phyloP scores from a whole-genome alignment of 371 early-diverging fungal genomes.

The Saksenaea vasiformis region DNA sequence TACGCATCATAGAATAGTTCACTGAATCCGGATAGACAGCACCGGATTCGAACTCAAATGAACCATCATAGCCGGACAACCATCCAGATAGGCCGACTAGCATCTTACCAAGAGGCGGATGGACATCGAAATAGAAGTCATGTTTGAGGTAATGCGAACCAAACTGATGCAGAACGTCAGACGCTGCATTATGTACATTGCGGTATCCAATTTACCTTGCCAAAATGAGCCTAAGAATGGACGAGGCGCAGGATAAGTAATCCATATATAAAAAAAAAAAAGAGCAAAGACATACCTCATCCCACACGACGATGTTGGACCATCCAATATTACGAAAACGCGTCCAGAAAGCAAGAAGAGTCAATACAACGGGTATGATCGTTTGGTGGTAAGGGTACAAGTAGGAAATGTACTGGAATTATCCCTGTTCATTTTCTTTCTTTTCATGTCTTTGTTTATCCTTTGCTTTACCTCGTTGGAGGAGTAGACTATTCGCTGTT shows the following conservation, averaged over 20 bases:
- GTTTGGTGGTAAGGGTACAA: slow-evolving; percentile 53
- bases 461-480: slow-evolving; percentile 37
- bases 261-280: neutral
- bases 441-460: neutral
- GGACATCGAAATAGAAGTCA: slow-evolving; percentile 99
- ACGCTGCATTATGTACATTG: neutral
- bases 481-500: slow-evolving; percentile 24
- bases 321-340: slow-evolving; percentile 80
- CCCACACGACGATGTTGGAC: slow-evolving; percentile 83
- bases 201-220: slow-evolving; percentile 57
- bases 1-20: slow-evolving; percentile 93
- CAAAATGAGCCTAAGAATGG: slow-evolving; percentile 85
- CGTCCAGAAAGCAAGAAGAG: slow-evolving; percentile 72
- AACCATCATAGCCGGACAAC: slow-evolving; percentile 88
- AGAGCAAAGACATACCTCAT: slow-evolving; percentile 50
- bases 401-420: slow-evolving; percentile 43
- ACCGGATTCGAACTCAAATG: slow-evolving; percentile 92
- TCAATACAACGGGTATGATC: slow-evolving; percentile 58
- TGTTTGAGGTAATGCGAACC: slow-evolving; percentile 93
- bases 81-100: slow-evolving; percentile 92
- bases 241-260: neutral
- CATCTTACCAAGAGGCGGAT: slow-evolving; percentile 99
- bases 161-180: slow-evolving; percentile 60
- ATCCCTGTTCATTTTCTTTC: neutral
- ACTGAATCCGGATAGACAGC: slow-evolving; percentile 81